These are phyloP conservation scores for Obelidium mucronatum DNA, from an alignment of 192 early-diverging fungal genomes.

Conservation along the genomic window DNA sequence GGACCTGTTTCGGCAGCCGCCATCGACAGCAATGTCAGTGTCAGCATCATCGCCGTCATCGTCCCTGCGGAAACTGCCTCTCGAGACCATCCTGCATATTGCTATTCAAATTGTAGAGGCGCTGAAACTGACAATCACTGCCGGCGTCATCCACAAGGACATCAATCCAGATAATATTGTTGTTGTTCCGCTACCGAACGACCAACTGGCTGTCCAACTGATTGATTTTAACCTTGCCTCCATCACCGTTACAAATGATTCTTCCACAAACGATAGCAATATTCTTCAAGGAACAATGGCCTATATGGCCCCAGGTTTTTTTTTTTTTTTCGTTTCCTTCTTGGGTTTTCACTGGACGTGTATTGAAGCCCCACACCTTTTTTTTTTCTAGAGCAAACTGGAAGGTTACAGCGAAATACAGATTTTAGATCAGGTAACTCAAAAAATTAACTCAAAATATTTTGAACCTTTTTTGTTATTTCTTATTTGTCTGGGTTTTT, in stretches of 20 bases:
- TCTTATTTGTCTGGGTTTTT: slow-evolving; percentile 11
- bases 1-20: slow-evolving; percentile 7
- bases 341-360: slow-evolving; percentile 8
- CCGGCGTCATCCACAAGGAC: slow-evolving; percentile 56
- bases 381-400: slow-evolving; percentile 56
- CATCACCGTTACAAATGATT: slow-evolving; percentile 24
- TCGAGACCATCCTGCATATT: slow-evolving; percentile 48
- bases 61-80: slow-evolving; percentile 23
- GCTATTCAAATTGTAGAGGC: slow-evolving; percentile 53
- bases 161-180: slow-evolving; percentile 61
- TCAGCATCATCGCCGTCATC: neutral
- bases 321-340: neutral
- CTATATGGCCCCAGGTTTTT: slow-evolving; percentile 56
- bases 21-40: neutral
- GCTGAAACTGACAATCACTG: slow-evolving; percentile 49
- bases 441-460: too few relatives aligned
- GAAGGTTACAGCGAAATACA: slow-evolving; percentile 46
- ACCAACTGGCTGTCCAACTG: slow-evolving; percentile 44
- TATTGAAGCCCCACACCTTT: too few relatives aligned
- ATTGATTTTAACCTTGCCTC: slow-evolving; percentile 55
- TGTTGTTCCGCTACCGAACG: slow-evolving; percentile 29
- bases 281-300: slow-evolving; percentile 51
- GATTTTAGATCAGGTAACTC: slow-evolving; percentile 58
- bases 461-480: too few relatives aligned
- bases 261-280: slow-evolving; percentile 30